Evolutionary conservation across 495 filamentous ascomycete species (phyloP).

Genomic region (Bathelium albidoporum): DNA sequence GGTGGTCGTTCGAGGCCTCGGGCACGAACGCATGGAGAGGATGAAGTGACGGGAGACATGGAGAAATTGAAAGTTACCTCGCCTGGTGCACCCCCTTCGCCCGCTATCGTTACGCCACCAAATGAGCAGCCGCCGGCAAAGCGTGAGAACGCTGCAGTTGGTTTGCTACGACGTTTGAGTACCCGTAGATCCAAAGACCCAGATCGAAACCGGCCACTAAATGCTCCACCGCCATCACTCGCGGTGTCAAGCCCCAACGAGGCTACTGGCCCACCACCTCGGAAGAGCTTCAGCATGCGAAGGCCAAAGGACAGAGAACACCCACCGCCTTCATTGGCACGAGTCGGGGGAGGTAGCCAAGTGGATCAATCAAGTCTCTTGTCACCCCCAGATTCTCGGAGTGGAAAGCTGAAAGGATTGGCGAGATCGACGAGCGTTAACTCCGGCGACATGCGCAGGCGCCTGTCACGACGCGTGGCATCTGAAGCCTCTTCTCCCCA

Average conservation of each 20-base stretch:
- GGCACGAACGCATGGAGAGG: conserved; percentile 89
- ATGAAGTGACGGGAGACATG: conserved; percentile 69
- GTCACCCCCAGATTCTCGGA: conserved; percentile 42
- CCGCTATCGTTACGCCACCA: conserved; percentile 44
- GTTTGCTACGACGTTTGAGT: conserved; percentile 83
- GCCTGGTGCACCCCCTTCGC: conserved; percentile 41
- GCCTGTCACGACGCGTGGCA: conserved; percentile 48
- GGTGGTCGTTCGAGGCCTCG: conserved; percentile 72
- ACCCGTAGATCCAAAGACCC: conserved; percentile 61
- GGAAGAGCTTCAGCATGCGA: conserved; percentile 76
- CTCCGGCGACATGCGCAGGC: conserved; percentile 62
- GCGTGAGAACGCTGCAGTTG: conserved; percentile 79
- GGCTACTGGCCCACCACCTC: conserved; percentile 41
- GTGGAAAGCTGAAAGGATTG: conserved; percentile 40
- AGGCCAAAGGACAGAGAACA: conserved; percentile 53
- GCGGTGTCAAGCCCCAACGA: conserved; percentile 66
- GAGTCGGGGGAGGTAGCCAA: conserved; percentile 57
- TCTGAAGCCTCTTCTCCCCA: conserved; percentile 43
- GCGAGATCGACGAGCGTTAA: conserved; percentile 80
- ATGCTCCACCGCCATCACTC: conserved; percentile 56
- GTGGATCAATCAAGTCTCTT: conserved; percentile 63
- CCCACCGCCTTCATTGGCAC: conserved; percentile 35
- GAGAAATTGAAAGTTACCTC: conserved; percentile 58
- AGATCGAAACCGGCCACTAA: conserved; percentile 45
- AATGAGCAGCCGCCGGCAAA: conserved; percentile 55